Percentiles rank a stretch among this genome's conserved stretches.
These are phyloP conservation scores for Tuber calosporum DNA, from an alignment of 495 filamentous ascomycete genomes.

Conservation along the genomic window DNA sequence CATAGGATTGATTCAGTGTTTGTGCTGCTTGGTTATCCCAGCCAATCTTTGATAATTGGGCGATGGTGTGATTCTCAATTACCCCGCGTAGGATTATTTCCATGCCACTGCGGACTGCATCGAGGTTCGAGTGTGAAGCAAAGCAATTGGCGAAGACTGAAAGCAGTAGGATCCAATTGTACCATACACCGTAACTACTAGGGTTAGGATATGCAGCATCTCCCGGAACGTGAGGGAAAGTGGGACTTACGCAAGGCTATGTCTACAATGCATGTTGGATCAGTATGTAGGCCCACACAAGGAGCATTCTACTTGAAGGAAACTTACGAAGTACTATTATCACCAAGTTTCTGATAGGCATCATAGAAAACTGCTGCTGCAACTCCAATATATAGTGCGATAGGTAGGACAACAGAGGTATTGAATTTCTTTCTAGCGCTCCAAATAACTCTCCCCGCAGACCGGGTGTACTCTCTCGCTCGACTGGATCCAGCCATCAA, in stretches of 20 bases:
- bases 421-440: constrained; percentile 41
- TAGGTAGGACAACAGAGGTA: constrained; percentile 37
- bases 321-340: constrained; percentile 37
- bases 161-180: constrained; percentile 39
- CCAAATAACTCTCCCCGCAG: constrained; percentile 34
- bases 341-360: constrained; percentile 39
- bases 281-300: constrained; percentile 15
- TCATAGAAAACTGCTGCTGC: constrained; percentile 41
- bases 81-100: constrained; percentile 33
- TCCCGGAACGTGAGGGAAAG: neutral
- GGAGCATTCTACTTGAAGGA: neutral
- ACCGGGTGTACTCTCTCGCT: constrained; percentile 35
- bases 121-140: constrained; percentile 38
- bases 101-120: constrained; percentile 36
- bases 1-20: constrained; percentile 16
- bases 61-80: constrained; percentile 25
- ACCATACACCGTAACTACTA: constrained; percentile 39
- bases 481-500: constrained; percentile 28
- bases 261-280: constrained; percentile 21
- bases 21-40: constrained; percentile 32
- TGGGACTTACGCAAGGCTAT: constrained; percentile 36
- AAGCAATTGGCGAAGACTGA: constrained; percentile 40
- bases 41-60: constrained; percentile 16
- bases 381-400: constrained; percentile 38
- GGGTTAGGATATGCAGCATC: neutral